A percentile compares a stretch with the other conserved stretches of the same genome.
These are phyloP conservation scores for Hymenoscyphus albidus DNA, from an alignment of 2,329 filamentous ascomycete species.

Conservation along the genomic window DNA sequence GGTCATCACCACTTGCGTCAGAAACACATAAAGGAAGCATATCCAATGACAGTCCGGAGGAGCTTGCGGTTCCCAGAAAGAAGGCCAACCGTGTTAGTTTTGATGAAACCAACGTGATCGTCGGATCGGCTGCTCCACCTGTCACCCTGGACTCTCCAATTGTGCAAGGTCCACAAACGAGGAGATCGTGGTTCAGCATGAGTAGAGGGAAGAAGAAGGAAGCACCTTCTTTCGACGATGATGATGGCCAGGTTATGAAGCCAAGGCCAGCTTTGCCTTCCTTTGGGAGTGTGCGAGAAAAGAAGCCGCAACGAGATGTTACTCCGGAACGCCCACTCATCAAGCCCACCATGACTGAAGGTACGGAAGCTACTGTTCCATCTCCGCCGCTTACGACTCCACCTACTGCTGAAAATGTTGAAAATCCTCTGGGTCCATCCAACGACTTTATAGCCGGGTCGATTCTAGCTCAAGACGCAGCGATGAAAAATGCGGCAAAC, in stretches of 20 bases:
- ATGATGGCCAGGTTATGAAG: conserved; percentile 67
- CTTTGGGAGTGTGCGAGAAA: conserved; percentile 70
- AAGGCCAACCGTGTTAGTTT: conserved; percentile 75
- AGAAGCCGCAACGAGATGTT: conserved; percentile 51
- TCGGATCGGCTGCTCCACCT: conserved; percentile 45
- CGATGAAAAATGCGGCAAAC: conserved; percentile 51
- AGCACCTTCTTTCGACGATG: conserved; percentile 48
- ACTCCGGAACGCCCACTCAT: conserved; percentile 54
- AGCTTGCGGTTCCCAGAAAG: conserved; percentile 44
- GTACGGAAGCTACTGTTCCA: conserved; percentile 30
- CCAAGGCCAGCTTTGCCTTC: conserved; percentile 70
- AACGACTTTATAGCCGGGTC: conserved; percentile 57
- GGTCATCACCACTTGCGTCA: conserved; percentile 44
- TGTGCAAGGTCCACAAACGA: conserved; percentile 39
- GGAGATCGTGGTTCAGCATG: conserved; percentile 51
- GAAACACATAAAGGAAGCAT: conserved; percentile 11
- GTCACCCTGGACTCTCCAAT: conserved; percentile 41
- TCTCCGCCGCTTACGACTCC: conserved; percentile 29
- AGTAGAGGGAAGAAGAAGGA: conserved; percentile 51
- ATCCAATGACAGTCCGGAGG: conserved; percentile 38
- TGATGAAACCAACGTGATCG: conserved; percentile 55
- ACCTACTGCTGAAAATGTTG: conserved; percentile 21
- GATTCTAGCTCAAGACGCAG: conserved; percentile 52
- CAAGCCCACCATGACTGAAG: conserved; percentile 44
- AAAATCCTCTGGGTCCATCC: conserved; percentile 41